phyloP scores from a whole-genome alignment of 2,329 filamentous ascomycete species.

The Cladosporium sp. region DNA sequence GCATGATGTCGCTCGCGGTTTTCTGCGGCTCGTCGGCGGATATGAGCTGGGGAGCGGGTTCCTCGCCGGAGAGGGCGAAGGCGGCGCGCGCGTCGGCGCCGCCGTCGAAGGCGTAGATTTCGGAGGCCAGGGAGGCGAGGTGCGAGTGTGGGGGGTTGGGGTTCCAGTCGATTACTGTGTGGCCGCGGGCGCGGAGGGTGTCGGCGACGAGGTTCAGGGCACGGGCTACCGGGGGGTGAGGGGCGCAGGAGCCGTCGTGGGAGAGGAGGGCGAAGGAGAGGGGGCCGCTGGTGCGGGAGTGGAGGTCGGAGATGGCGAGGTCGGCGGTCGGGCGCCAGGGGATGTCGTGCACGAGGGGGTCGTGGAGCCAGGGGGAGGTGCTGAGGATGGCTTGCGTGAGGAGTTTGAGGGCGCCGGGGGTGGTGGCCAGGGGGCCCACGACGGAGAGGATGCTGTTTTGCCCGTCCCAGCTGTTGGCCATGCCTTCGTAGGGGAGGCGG shows the following conservation, averaged over 20 bases:
- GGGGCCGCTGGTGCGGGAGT: constrained; percentile 19
- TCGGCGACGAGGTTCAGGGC: constrained; percentile 48
- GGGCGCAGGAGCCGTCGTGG: constrained; percentile 45
- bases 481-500: constrained; percentile 50
- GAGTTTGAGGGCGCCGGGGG: constrained; percentile 49
- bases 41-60: constrained; percentile 39
- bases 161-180: constrained; percentile 54
- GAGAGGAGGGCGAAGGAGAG: constrained; percentile 52
- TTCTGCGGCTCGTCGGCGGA: constrained; percentile 33
- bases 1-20: constrained; percentile 39
- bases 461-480: constrained; percentile 59
- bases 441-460: constrained; percentile 58
- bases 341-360: constrained; percentile 59
- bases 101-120: constrained; percentile 43
- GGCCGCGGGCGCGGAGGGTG: constrained; percentile 46
- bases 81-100: constrained; percentile 46
- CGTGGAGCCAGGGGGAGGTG: constrained; percentile 58
- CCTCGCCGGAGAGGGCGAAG: constrained; percentile 51
- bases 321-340: constrained; percentile 54
- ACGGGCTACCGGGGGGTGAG: constrained; percentile 53
- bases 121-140: constrained; percentile 31
- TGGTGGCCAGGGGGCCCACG: constrained; percentile 57
- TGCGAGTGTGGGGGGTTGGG: constrained; percentile 44
- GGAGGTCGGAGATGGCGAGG: constrained; percentile 31
- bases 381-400: constrained; percentile 51